Conservation (phyloP, 2,329 filamentous ascomycete species). For the Cercospora sesami region DNA sequence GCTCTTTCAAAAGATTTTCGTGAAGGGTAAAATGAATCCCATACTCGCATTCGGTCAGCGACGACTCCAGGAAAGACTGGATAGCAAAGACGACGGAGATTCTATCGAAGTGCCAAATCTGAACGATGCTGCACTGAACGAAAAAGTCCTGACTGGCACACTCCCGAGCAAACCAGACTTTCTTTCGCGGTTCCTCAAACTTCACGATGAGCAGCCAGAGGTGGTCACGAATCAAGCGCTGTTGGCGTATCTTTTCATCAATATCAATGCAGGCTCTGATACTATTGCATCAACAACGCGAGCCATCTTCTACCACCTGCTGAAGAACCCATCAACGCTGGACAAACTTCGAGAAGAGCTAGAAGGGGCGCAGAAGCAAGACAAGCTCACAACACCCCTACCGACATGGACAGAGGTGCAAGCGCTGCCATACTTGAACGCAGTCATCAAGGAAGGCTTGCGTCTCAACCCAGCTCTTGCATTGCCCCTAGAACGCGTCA, state of each 20-base stretch:
- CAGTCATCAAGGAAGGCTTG: constrained; percentile 32
- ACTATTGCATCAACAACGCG: constrained; percentile 21
- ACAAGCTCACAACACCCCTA: constrained; percentile 23
- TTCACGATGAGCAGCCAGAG: constrained; percentile 32
- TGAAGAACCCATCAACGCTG: constrained; percentile 16
- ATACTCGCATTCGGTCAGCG: constrained; percentile 32
- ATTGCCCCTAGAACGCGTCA: constrained; percentile 29
- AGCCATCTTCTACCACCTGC: constrained; percentile 20
- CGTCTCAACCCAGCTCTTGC: constrained; percentile 31
- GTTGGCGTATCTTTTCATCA: constrained; percentile 32
- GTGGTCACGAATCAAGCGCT: constrained; percentile 29
- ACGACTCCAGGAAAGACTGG: constrained; percentile 28
- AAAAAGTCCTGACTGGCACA: constrained; percentile 30
- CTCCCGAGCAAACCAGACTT: constrained; percentile 34
- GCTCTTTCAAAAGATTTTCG: constrained; percentile 28
- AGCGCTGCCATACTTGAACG: constrained; percentile 30
- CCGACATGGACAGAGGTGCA: constrained; percentile 24
- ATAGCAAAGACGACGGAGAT: constrained; percentile 17
- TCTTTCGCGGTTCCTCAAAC: constrained; percentile 32
- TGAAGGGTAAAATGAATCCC: constrained; percentile 25
- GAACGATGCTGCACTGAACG: constrained; percentile 23
- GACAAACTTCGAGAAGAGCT: constrained; percentile 23
- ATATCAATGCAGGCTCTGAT: constrained; percentile 32
- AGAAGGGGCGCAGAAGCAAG: constrained; percentile 13
- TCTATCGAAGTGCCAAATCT: constrained; percentile 6